phyloP scores from a whole-genome alignment of 2,329 filamentous ascomycete species.

The Domatiomyces globalis region DNA sequence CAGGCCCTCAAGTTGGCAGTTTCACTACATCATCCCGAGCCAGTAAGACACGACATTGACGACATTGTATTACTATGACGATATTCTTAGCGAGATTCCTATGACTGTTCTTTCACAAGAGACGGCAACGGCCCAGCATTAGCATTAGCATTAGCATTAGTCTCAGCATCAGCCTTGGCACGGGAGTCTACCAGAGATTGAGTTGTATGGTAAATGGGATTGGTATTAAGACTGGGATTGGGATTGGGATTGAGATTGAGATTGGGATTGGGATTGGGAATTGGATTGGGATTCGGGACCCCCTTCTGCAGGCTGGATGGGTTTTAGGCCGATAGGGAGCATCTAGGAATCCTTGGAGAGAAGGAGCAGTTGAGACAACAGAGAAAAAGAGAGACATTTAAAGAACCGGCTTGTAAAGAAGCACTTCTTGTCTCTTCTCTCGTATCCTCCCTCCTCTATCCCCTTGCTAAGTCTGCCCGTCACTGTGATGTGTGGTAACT shows the following conservation, averaged over 20 bases:
- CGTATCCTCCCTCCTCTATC: neutral
- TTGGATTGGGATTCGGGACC: neutral
- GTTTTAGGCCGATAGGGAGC: no score
- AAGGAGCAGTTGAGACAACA: no score
- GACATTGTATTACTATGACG: neutral
- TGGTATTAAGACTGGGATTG: neutral
- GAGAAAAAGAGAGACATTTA: no score
- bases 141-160: neutral
- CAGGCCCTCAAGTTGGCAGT: slow-evolving; percentile 7
- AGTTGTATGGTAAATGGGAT: neutral
- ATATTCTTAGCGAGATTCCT: neutral
- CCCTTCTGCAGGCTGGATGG: no score
- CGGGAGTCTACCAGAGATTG: neutral
- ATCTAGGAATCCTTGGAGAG: no score
- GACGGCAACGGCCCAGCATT: neutral
- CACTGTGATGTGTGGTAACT: neutral
- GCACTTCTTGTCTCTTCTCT: neutral
- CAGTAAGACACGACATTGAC: neutral
- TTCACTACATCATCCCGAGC: slow-evolving; percentile 12
- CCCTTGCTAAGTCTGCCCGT: neutral
- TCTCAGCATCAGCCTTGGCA: neutral
- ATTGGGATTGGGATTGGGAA: neutral
- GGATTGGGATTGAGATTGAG: neutral
- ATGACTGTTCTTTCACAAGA: neutral
- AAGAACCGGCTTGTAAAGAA: no score